These are phyloP conservation scores for Diddensiella transvaalensis DNA, from an alignment of 805 yeast species.

Conservation along the genomic window DNA sequence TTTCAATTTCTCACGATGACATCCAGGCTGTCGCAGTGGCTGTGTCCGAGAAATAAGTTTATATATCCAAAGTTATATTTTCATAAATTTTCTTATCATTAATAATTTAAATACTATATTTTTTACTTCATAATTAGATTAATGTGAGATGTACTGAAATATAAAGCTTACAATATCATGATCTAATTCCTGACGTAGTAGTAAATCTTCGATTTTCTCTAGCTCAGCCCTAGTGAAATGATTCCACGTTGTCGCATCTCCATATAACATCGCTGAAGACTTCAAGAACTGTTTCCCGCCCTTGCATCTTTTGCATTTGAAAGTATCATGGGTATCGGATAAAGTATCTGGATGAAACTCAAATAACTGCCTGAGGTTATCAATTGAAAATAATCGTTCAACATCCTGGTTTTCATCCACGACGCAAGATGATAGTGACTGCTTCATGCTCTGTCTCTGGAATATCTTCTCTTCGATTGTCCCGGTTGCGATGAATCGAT, in stretches of 20 bases:
- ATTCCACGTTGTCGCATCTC: slow-evolving; percentile 98
- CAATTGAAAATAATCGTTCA: slow-evolving; percentile 84
- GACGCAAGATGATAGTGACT: slow-evolving; percentile 89
- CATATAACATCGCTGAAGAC: slow-evolving; percentile 88
- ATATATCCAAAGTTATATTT: neutral
- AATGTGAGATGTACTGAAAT: slow-evolving; percentile 90
- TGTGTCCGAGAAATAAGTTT: slow-evolving; percentile 37
- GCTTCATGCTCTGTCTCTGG: slow-evolving; percentile 92
- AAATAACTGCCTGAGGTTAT: slow-evolving; percentile 71
- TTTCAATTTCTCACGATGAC: slow-evolving; percentile 94
- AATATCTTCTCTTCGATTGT: slow-evolving; percentile 94
- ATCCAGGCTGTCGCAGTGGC: slow-evolving; percentile 98
- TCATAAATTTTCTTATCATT: slow-evolving; percentile 1
- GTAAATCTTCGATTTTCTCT: slow-evolving; percentile 64
- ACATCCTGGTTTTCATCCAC: slow-evolving; percentile 96
- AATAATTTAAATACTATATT: neutral
- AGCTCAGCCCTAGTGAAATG: slow-evolving; percentile 69
- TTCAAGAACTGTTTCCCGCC: slow-evolving; percentile 56
- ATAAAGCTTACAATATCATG: slow-evolving; percentile 75
- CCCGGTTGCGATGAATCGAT: slow-evolving; percentile 90
- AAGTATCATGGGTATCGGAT: slow-evolving; percentile 93
- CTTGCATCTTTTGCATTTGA: slow-evolving; percentile 78
- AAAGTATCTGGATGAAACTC: slow-evolving; percentile 59
- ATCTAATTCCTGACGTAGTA: slow-evolving; percentile 69
- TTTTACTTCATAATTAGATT: slow-evolving; percentile 1